These are phyloP conservation scores for Zoysia pacifica DNA, from an alignment of 176 grass and related monocot species.

Conservation along the genomic window DNA sequence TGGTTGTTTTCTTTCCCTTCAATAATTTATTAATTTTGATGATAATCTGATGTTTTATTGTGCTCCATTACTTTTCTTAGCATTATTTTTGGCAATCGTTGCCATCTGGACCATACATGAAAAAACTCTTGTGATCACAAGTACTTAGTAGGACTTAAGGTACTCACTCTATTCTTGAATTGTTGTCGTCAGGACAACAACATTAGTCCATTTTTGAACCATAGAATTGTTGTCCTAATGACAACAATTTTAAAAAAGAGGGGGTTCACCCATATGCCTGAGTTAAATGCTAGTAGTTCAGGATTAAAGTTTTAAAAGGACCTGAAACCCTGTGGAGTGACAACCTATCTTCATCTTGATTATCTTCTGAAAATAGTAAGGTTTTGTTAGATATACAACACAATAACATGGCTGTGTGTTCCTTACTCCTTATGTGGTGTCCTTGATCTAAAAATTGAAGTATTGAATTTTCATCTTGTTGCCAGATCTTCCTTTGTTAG, in stretches of 20 bases:
- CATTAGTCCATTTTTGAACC: too few species aligned
- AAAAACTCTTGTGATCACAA: not conserved
- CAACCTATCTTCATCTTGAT: not conserved
- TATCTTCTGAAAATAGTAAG: not conserved
- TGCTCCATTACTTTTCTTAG: too few species aligned
- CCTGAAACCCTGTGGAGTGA: not conserved
- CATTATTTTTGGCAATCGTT: too few species aligned
- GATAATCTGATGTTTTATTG: too few species aligned
- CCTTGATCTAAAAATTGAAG: not conserved
- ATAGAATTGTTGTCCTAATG: too few species aligned
- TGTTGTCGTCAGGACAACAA: too few species aligned
- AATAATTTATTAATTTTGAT: too few species aligned
- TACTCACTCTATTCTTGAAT: too few species aligned
- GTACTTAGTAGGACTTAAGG: constrained; percentile 6
- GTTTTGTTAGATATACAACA: too few species aligned
- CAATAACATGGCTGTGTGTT: too few species aligned
- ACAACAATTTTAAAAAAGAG: too few species aligned
- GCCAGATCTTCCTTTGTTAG: not conserved
- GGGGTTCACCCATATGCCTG: not conserved
- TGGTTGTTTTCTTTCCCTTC: not conserved
- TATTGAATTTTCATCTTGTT: not conserved
- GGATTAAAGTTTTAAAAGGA: not conserved
- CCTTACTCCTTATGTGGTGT: not conserved
- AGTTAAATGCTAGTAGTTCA: not conserved
- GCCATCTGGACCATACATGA: not conserved